Base-by-base conservation (phyloP, 2,329 filamentous ascomycete genomes). In the Alternaria angustiovoidea region DNA sequence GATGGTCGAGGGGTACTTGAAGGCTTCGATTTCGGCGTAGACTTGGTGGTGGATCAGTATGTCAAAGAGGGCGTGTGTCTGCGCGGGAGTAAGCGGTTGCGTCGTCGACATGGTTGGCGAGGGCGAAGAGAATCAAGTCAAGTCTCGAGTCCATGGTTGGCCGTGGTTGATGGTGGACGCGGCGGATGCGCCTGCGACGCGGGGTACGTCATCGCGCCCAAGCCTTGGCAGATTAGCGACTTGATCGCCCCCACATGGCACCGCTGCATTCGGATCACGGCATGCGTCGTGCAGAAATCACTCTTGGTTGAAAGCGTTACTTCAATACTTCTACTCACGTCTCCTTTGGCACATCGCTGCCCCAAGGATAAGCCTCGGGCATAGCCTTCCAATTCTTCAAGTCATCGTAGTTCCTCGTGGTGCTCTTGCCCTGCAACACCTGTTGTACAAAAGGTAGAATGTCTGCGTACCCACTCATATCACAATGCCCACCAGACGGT, bases 11-110 rank as follows among this genome's bases (percentile, higher is more conserved):
- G 90, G 86, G 38, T 84, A 78, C 70, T 89, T 91, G 83, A 94
- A 93, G 62, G 84, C 85, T 72, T 90, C 85, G 62, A 93, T 91
- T 77, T 95, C 91, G 12, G 84, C 77, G 76, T 86, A 86, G 41
- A 83, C 82, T 67, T 85, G 82, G 74, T 83, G 79, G 71, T 86
- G 84, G 57, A 82, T 84, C 38, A 86, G 73, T 65, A 86, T 81
- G 68, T 86, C 84, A 70, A 86, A 83, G 43, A 86, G 79, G 44
- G 84, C 83, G 60, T 82, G 80, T 18, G 79, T 78, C 68, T 85
- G 83, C 55, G 75, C 73, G 28, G 82, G 70, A 20, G 81, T 80
- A 47, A 85, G 78, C 43, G 69, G 60, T 48, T 70, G 20, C 24
- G 63, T 26, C 34, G 61, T 46, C 16, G 70, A 59, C 67, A 70